Conservation (phyloP, 306 rosid genomes). For the Prunus mira region DNA sequence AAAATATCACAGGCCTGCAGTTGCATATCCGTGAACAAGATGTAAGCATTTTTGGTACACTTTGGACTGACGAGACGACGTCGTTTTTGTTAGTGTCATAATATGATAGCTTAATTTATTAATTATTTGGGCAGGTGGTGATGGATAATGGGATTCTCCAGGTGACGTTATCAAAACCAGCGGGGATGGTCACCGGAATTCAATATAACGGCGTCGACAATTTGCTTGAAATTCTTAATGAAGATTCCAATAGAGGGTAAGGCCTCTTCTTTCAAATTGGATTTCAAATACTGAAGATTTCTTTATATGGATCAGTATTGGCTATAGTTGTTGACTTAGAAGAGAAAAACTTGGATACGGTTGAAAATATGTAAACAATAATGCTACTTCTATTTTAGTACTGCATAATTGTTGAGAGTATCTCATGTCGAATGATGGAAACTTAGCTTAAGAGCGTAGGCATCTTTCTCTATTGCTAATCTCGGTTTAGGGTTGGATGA, state of each 20-base stretch:
- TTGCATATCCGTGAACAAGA: slow-evolving; percentile 44
- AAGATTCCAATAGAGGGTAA: slow-evolving; percentile 39
- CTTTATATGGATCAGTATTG: neutral
- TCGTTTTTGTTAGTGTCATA: neutral
- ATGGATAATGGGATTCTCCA: slow-evolving; percentile 39
- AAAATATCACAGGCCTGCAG: slow-evolving; percentile 28
- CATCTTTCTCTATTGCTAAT: too few species aligned
- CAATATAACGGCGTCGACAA: slow-evolving; percentile 34
- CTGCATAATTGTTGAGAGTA: too few species aligned
- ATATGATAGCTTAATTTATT: neutral
- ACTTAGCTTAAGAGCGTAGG: too few species aligned
- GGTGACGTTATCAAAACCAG: slow-evolving; percentile 42
- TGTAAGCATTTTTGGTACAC: slow-evolving; percentile 17
- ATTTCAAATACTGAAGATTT: neutral
- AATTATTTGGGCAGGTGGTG: slow-evolving; percentile 27
- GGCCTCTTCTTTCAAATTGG: neutral
- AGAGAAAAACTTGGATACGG: too few species aligned
- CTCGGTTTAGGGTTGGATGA: too few species aligned
- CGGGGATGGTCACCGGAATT: slow-evolving; percentile 38
- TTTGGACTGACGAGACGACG: too few species aligned
- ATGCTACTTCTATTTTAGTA: too few species aligned
- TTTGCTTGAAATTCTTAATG: slow-evolving; percentile 34
- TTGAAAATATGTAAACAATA: too few species aligned
- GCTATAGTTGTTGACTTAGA: too few species aligned
- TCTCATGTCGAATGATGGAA: too few species aligned